Base-by-base conservation (phyloP, 129 eudicot species). In the Artemisia annua region DNA sequence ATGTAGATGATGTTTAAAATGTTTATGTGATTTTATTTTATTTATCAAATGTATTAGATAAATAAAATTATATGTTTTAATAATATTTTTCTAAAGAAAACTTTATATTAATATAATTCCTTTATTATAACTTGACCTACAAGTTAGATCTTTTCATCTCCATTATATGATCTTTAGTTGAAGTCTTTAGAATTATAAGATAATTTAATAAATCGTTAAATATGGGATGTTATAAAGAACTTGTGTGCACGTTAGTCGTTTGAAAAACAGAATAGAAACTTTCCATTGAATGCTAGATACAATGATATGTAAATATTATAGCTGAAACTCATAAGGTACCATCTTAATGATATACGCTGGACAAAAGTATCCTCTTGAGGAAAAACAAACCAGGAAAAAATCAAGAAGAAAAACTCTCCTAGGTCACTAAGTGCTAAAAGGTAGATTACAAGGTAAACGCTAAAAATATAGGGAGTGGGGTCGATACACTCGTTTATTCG, bases 301-400 rank as follows among this genome's bases (percentile, higher is more conserved):
- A 10, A 13, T 5, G 49, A 26, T 60, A 72, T n/a, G 11, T 1
- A 72, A 71, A 48, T 60, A 24, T 17, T 1, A 60, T 60, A 10
- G 11, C 10, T 49, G 7, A 19, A 49, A 50, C 43, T 16, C 0
- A 54, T 6, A 54, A 30, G 7, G 20, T 24, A 17, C 12, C 11
- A 44, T 77, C 70, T 63, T 51, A 43, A 61, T 63, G 81, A 78
- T 78, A 70, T 62, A 39, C 65, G 63, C 77, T 78, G 72, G 72
- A 53, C 15, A 0, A 78, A 71, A 71, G 28, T 71, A 44, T 51
- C 53, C 18, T 63, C 19, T 44, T 1, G 0, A 62, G 72, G 35
- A 46, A 71, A 39, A 78, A 71, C 77, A 63, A 63, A 72, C 73
- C 72, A 71, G 68, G 62, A 64, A 71, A 39, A 78, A 71, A 16